Percentiles rank a stretch among this genome's conserved stretches.
Evolutionary conservation across 139 green algal species (phyloP).

Genomic region (Protoeuglena noctilucae): DNA sequence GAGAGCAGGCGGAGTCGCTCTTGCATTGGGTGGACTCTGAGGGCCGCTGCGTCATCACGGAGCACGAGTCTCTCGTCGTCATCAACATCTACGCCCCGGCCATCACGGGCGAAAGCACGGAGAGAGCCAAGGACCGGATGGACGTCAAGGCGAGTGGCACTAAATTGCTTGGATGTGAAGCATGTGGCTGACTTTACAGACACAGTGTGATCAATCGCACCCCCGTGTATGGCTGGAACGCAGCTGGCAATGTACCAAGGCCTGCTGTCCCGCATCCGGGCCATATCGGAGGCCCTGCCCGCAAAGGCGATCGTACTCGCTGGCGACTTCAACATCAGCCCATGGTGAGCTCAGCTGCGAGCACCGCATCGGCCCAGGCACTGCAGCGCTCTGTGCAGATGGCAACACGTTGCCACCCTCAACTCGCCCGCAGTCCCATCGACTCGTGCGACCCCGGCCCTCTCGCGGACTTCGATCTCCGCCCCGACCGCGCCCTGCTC

Average conservation of each 20-base stretch:
- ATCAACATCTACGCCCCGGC: constrained; percentile 38
- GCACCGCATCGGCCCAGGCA: too few species aligned
- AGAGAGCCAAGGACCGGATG: constrained; percentile 18
- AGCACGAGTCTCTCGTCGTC: constrained; percentile 36
- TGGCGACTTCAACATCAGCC: constrained; percentile 69
- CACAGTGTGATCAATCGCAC: not conserved
- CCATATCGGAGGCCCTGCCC: constrained; percentile 22
- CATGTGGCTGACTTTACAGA: not conserved
- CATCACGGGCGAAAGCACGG: constrained; percentile 13
- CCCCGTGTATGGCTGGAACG: not conserved
- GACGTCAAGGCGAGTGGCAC: constrained; percentile 26
- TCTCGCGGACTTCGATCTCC: not conserved
- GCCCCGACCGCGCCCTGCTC: not conserved
- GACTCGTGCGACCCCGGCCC: constrained; percentile 17
- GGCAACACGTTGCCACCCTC: too few species aligned
- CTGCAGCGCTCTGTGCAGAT: too few species aligned
- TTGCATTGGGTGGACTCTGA: constrained; percentile 32
- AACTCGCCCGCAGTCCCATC: constrained; percentile 8
- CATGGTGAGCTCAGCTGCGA: too few species aligned
- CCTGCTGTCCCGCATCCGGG: too few species aligned
- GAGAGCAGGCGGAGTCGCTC: constrained; percentile 8
- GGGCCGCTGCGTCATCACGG: constrained; percentile 31
- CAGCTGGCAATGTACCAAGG: not conserved
- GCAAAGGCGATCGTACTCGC: constrained; percentile 23
- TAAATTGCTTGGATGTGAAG: constrained; percentile 13